Evolutionary conservation across 768 basidiomycete genomes (phyloP), one percentile per base, ranked within the genome.

Genomic region (Phlebiopsis flavidoalba): DNA sequence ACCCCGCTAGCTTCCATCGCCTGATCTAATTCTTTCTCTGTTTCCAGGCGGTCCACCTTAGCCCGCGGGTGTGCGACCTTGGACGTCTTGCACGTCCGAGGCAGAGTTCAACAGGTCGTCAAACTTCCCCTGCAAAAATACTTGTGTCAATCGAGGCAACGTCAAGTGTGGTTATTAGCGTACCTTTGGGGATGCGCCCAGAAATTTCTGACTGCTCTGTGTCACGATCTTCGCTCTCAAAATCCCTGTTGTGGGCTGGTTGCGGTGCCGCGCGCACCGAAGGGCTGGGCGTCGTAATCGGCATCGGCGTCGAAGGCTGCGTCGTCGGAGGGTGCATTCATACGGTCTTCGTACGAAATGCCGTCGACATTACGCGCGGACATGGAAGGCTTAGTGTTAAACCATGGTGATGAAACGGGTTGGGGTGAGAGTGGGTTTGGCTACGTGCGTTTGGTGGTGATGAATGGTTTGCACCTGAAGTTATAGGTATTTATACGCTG

Each of bases 231-330:
- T 70, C 69, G 57, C 47, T 47, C 12, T 45, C 50, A 43, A 48
- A 63, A 45, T 70, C 51, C 36, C 64, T 57, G 54, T 51, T 26
- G 69, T 65, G 31, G 67, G 62, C 54, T 68, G 67, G 57, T 65
- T 65, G 59, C 64, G 11, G 69, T 67, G 8, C 69, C 69, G 35
- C 69, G 69, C 2, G 67, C 66, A 31, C 63, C 69, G 31, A 69
- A 58, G 37, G 65, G 61, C 21, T 66, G 63, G 37, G 33, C 45
- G 26, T 46, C 54, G n/a, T 60, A 49, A 53, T 65, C 59, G 37
- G 15, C 21, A 12, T 63, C 65, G 17, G 61, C 57, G 54, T 65
- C 58, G 63, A 63, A 70, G 12, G 57, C 60, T 46, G 64, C 66
- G 61, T 62, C 62, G 61, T 70, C 69, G 12, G 62, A 48, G 52